These are phyloP conservation scores for Carpinus fangiana DNA, from an alignment of 306 rosid species.

Conservation along the genomic window DNA sequence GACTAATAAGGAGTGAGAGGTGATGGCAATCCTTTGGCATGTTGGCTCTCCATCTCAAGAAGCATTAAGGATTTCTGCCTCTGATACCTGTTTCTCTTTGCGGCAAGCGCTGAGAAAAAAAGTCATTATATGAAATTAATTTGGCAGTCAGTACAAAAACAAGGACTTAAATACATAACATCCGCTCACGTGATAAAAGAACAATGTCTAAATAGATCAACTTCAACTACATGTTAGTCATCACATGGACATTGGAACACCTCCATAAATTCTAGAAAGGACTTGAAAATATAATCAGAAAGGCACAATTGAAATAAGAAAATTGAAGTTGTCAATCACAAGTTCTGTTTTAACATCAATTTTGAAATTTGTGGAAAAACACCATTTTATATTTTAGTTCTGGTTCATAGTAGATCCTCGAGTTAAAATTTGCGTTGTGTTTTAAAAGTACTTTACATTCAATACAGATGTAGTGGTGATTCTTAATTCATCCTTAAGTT, in stretches of 20 bases:
- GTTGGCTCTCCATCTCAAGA: conserved; percentile 98
- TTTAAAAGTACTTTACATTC: not conserved
- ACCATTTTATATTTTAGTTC: not conserved
- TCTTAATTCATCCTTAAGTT: not conserved
- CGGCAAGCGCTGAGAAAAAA: conserved; percentile 71
- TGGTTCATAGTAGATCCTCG: not conserved
- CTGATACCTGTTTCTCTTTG: conserved; percentile 81
- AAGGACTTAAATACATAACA: not conserved
- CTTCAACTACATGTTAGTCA: not conserved
- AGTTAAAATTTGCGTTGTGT: not conserved
- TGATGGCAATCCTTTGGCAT: conserved; percentile 78
- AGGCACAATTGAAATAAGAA: not conserved
- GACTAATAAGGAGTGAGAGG: conserved; percentile 43
- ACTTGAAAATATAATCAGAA: not conserved
- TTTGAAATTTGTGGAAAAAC: not conserved
- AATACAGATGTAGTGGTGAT: not conserved
- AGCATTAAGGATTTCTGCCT: conserved; percentile 88
- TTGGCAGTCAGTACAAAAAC: conserved; percentile 14
- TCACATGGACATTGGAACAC: not conserved
- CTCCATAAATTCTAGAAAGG: not conserved
- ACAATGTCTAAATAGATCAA: not conserved
- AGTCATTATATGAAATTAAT: conserved; percentile 9
- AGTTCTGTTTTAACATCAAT: too few relatives aligned
- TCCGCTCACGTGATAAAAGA: not conserved
- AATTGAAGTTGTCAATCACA: not conserved